phyloP scores from a whole-genome alignment of 805 yeast species.

The Priceomyces fermenticarens region DNA sequence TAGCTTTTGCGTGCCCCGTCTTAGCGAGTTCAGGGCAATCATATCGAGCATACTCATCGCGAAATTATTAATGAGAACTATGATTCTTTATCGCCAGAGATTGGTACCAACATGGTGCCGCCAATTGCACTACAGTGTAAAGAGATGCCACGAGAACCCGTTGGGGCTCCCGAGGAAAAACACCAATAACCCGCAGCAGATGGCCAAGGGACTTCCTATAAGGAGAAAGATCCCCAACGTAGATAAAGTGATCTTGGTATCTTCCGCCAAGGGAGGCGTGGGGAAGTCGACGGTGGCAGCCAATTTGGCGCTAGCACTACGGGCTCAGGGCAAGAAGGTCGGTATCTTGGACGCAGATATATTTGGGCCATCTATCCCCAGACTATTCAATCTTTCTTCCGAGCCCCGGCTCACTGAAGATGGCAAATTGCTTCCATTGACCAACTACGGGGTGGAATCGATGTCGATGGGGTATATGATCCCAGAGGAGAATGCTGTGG shows the following conservation, averaged over 20 bases:
- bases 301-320: constrained; percentile 64
- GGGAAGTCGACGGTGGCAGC: constrained; percentile 75
- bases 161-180: constrained; percentile 33
- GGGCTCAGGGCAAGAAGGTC: constrained; percentile 48
- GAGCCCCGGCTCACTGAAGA: constrained; percentile 57
- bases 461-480: constrained; percentile 90
- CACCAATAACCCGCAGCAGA: constrained; percentile 26
- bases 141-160: constrained; percentile 35
- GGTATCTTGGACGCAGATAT: constrained; percentile 80
- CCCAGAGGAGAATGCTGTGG: constrained; percentile 63
- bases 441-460: constrained; percentile 72
- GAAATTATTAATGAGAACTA: too few relatives aligned
- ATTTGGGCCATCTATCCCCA: constrained; percentile 83
- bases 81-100: too few relatives aligned
- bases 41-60: too few relatives aligned
- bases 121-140: background rate
- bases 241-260: constrained; percentile 56
- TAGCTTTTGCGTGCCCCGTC: too few relatives aligned
- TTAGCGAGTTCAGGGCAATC: too few relatives aligned
- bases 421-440: constrained; percentile 63
- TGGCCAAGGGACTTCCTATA: constrained; percentile 55
- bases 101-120: background rate
- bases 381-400: constrained; percentile 61
- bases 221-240: constrained; percentile 60
- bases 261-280: constrained; percentile 81